These are phyloP conservation scores for Actinidia chinensis DNA, from an alignment of 179 eudicot species.

Conservation along the genomic window DNA sequence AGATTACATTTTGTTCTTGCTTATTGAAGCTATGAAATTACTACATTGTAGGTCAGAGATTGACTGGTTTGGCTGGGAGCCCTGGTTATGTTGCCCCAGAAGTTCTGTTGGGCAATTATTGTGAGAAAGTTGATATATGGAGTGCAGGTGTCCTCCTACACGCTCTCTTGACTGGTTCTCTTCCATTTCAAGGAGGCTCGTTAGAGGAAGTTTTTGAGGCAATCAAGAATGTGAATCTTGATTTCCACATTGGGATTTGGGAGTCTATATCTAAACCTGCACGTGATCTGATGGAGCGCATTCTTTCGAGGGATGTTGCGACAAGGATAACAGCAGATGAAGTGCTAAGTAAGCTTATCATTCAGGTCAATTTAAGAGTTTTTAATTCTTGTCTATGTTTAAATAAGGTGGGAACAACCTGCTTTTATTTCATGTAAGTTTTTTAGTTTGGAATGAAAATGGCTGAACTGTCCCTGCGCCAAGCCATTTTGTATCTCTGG, in stretches of 20 bases:
- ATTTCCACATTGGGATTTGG: slow-evolving; percentile 71
- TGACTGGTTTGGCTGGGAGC: slow-evolving; percentile 88
- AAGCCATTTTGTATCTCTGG: background rate
- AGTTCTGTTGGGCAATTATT: slow-evolving; percentile 68
- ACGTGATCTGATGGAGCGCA: slow-evolving; percentile 74
- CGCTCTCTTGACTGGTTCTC: slow-evolving; percentile 71
- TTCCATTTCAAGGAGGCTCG: slow-evolving; percentile 86
- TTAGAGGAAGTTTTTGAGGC: slow-evolving; percentile 77
- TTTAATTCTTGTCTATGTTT: background rate
- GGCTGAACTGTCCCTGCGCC: background rate
- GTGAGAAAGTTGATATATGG: slow-evolving; percentile 94
- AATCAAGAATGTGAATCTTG: slow-evolving; percentile 65
- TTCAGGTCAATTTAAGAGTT: background rate
- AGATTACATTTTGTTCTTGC: background rate
- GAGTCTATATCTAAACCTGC: slow-evolving; percentile 79
- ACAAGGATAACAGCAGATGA: slow-evolving; percentile 69
- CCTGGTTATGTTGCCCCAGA: slow-evolving; percentile 98
- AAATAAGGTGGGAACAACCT: background rate
- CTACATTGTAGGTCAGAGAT: slow-evolving; percentile 63
- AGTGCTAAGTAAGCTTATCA: slow-evolving; percentile 63
- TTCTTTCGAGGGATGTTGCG: slow-evolving; percentile 68
- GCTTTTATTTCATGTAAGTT: background rate
- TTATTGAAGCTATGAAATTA: background rate
- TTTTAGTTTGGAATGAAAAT: background rate
- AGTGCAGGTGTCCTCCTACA: slow-evolving; percentile 90